Base-by-base conservation (phyloP, 225 moss, liverwort and hornwort species). In the Physcomitrium patens region DNA sequence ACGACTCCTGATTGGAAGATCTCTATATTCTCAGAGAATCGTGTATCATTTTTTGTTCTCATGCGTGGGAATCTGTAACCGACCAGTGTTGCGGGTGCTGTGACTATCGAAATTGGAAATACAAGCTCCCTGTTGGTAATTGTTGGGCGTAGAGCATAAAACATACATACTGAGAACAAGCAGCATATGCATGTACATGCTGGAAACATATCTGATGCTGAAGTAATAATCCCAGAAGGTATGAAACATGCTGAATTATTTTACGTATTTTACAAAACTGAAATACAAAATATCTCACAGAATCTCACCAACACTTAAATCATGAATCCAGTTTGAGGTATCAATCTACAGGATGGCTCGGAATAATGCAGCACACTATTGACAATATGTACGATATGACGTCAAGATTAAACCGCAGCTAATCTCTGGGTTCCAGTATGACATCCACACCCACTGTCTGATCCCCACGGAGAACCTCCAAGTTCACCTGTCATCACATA, bases 381-480 rank as follows among this genome's bases (percentile, higher is more conserved):
- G 51, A 10, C 20, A 55, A 42, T 60, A 55, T 43, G 48, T 13
- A 22, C 61, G 49, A 3, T 22, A 60, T 13, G 10, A 23, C 62
- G 55, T 63, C 1, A 53, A 68, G 1, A 70, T 14, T 51, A 28
- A 3, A 48, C 22, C 24, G 66, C 47, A 70, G 28, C 79, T 90
- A 99, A 70, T 99, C 99, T 73, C 93, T 92, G 52, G 95, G 64
- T 70, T 99, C 95, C 57, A 99, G 89, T 16, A 87, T 92, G 48
- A 99, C 93, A 60, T 90, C 89, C 53, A 99, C 83, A 60, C 72
- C 73, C 62, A 83, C n/a, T 68, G 85, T 87, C 60, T 89, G 86
- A 68, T 99, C 99, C 17, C 99, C 99, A 17, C 95, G 94, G 57
- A 99, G 82, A 17, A 95, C 82, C 81, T 95, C 99, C 79, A 99